A percentile compares a stretch with the other conserved stretches of the same genome.
These are phyloP conservation scores for Ogataea allantospora DNA, from an alignment of 805 yeast species.

Conservation along the genomic window DNA sequence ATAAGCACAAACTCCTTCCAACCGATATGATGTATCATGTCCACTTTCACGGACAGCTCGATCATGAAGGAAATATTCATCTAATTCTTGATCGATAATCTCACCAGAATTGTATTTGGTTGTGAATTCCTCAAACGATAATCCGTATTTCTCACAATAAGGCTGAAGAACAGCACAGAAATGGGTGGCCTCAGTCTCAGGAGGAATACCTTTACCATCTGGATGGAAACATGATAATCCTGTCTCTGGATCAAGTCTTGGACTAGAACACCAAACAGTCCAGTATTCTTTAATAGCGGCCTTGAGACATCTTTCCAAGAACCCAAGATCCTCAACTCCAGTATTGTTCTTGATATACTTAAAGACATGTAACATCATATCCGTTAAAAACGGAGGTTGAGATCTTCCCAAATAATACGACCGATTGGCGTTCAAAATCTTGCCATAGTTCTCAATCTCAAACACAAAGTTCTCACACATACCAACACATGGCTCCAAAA, in stretches of 20 bases:
- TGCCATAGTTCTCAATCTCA: slow-evolving; percentile 88
- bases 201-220: slow-evolving; percentile 89
- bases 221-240: slow-evolving; percentile 91
- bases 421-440: slow-evolving; percentile 90
- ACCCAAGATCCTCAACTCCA: slow-evolving; percentile 51
- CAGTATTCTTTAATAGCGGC: slow-evolving; percentile 89
- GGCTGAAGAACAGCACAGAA: slow-evolving; percentile 70
- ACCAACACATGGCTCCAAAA: slow-evolving; percentile 72
- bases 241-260: slow-evolving; percentile 69
- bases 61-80: slow-evolving; percentile 86
- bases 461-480: slow-evolving; percentile 91
- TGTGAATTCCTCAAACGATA: slow-evolving; percentile 62
- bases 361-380: slow-evolving; percentile 76
- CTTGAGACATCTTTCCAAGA: slow-evolving; percentile 59
- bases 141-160: slow-evolving; percentile 59
- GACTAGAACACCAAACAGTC: slow-evolving; percentile 73
- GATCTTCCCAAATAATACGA: slow-evolving; percentile 88
- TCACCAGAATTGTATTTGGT: slow-evolving; percentile 63
- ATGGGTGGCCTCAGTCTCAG: slow-evolving; percentile 92
- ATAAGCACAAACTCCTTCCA: slow-evolving; percentile 87
- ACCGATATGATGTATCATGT: slow-evolving; percentile 88
- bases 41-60: slow-evolving; percentile 96
- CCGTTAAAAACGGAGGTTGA: slow-evolving; percentile 96
- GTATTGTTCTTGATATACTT: slow-evolving; percentile 43
- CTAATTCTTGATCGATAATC: slow-evolving; percentile 75